A percentile compares a stretch with the other conserved stretches of the same genome.
Conservation (phyloP, 768 basidiomycete genomes). For the Solioccasus polychromus region DNA sequence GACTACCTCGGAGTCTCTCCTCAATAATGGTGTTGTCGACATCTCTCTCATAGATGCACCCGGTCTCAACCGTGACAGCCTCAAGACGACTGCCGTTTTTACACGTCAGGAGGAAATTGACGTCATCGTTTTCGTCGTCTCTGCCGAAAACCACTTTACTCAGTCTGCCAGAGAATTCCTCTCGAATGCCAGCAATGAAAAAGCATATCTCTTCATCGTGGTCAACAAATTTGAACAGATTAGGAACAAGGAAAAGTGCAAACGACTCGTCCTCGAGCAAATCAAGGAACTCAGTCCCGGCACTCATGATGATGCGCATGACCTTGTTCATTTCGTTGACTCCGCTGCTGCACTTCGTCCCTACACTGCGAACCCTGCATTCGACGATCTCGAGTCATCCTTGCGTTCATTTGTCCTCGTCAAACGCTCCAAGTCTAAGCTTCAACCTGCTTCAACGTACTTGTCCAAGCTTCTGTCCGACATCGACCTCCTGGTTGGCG, state of each 20-base stretch:
- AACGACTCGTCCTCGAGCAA: slow-evolving; percentile 85
- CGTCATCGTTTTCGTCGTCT: slow-evolving; percentile 96
- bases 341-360: slow-evolving; percentile 72
- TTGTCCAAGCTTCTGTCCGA: slow-evolving; percentile 87
- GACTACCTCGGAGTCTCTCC: slow-evolving; percentile 74
- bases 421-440: slow-evolving; percentile 95
- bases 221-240: slow-evolving; percentile 98
- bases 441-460: slow-evolving; percentile 90
- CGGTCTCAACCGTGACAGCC: slow-evolving; percentile 91
- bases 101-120: slow-evolving; percentile 97
- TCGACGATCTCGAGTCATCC: slow-evolving; percentile 85
- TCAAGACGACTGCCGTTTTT: slow-evolving; percentile 94
- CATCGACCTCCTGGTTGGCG: slow-evolving; percentile 78
- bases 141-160: slow-evolving; percentile 98
- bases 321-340: slow-evolving; percentile 98
- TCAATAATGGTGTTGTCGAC: slow-evolving; percentile 94
- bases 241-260: slow-evolving; percentile 91
- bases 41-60: slow-evolving; percentile 99
- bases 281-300: slow-evolving; percentile 90
- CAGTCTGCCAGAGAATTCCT: slow-evolving; percentile 94
- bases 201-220: slow-evolving; percentile 97
- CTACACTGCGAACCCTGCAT: slow-evolving; percentile 64
- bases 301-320: slow-evolving; percentile 86
- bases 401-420: slow-evolving; percentile 92
- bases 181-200: slow-evolving; percentile 89